These are phyloP conservation scores for Apiospora malaysiana DNA, from an alignment of 2,329 filamentous ascomycete species.

Conservation along the genomic window DNA sequence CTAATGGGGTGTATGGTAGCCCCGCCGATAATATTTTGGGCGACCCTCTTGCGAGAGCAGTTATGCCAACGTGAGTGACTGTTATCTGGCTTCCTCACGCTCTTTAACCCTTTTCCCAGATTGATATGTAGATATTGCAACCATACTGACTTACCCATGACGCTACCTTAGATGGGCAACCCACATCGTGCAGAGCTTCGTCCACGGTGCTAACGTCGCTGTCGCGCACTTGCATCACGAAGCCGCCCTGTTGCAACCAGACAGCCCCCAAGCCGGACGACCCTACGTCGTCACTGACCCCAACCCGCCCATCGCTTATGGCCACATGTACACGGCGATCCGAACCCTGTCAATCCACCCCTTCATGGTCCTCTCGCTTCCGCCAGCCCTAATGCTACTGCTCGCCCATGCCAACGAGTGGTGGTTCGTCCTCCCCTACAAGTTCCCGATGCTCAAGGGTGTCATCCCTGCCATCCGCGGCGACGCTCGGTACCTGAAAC, in stretches of 20 bases:
- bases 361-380: conserved; percentile 40
- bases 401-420: conserved; percentile 44
- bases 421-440: conserved; percentile 41
- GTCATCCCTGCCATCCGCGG: conserved; percentile 41
- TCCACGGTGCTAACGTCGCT: conserved; percentile 49
- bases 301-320: conserved; percentile 47
- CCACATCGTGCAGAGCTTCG: conserved; percentile 48
- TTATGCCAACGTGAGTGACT: conserved; percentile 50
- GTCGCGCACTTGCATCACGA: conserved; percentile 49
- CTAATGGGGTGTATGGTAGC: conserved; percentile 59
- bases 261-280: conserved; percentile 39
- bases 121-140: too few species aligned
- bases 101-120: background rate
- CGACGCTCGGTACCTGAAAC: conserved; percentile 45
- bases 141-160: conserved; percentile 6
- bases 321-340: conserved; percentile 44
- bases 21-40: conserved; percentile 54
- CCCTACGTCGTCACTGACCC: conserved; percentile 50
- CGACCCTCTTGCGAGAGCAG: conserved; percentile 44
- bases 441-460: conserved; percentile 34
- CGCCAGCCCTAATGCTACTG: conserved; percentile 43
- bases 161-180: conserved; percentile 41
- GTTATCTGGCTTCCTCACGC: conserved; percentile 16
- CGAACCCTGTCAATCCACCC: conserved; percentile 42
- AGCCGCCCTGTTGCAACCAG: conserved; percentile 38